Conservation (phyloP, 257 asterid species). For the Capsicum pubescens region DNA sequence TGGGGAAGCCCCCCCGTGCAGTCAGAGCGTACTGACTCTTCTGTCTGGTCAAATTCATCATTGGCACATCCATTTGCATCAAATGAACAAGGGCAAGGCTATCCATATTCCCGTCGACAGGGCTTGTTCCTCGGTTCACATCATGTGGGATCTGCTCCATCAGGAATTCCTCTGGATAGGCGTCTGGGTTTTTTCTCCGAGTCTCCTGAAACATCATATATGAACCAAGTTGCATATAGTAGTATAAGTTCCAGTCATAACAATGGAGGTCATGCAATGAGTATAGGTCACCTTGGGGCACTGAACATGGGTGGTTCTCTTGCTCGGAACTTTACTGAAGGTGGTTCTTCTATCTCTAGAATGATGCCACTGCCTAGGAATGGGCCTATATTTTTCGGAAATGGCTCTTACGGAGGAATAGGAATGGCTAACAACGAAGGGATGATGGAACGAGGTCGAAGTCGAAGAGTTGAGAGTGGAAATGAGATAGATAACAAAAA, state of each 20-base stretch:
- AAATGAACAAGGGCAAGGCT: slow-evolving; percentile 54
- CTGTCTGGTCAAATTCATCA: slow-evolving; percentile 61
- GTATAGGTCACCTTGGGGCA: slow-evolving; percentile 54
- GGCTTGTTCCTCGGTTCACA: slow-evolving; percentile 60
- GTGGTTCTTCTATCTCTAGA: slow-evolving; percentile 71
- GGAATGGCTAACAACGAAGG: slow-evolving; percentile 58
- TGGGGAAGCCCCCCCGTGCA: slow-evolving; percentile 92
- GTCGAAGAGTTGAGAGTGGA: slow-evolving; percentile 70
- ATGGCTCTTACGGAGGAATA: slow-evolving; percentile 71
- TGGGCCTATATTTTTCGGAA: slow-evolving; percentile 66
- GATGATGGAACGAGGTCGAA: slow-evolving; percentile 65
- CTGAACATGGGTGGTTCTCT: slow-evolving; percentile 68
- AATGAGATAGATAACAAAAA: slow-evolving; percentile 74
- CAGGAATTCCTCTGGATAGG: slow-evolving; percentile 76
- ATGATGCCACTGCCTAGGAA: slow-evolving; percentile 69
- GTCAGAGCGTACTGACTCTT: slow-evolving; percentile 55
- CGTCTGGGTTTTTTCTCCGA: slow-evolving; percentile 81
- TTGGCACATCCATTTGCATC: slow-evolving; percentile 56
- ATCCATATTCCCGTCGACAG: slow-evolving; percentile 57
- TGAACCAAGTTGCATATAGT: slow-evolving; percentile 59
- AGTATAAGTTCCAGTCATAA: slow-evolving; percentile 49
- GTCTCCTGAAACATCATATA: slow-evolving; percentile 77
- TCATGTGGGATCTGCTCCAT: slow-evolving; percentile 95
- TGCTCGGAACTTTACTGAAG: slow-evolving; percentile 62
- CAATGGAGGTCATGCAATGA: slow-evolving; percentile 53